Evolutionary conservation across 1,139 yeast genomes (phyloP).

Genomic region (Diutina pseudorugosa): DNA sequence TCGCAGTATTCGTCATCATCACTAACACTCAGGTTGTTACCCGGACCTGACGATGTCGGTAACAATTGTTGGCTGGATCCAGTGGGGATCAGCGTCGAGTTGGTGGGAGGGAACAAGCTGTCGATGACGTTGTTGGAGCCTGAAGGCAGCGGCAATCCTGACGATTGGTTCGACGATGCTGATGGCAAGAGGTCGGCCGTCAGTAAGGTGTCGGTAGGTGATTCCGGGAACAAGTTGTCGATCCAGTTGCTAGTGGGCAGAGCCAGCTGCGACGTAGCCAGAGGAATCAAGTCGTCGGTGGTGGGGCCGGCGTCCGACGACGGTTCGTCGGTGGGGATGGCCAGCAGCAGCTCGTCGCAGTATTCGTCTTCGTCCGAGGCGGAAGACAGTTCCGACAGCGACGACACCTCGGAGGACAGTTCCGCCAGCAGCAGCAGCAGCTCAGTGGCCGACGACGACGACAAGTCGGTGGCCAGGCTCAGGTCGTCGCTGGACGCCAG

Average conservation of each 20-base stretch:
- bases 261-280: background rate
- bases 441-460: background rate
- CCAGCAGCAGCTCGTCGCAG: background rate
- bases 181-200: too few relatives aligned
- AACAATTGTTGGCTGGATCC: background rate
- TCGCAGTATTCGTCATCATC: background rate
- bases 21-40: background rate
- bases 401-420: background rate
- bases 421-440: too few relatives aligned
- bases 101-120: background rate
- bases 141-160: background rate
- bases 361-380: constrained; percentile 1
- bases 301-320: background rate
- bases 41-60: background rate
- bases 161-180: background rate
- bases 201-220: background rate
- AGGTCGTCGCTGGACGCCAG: background rate
- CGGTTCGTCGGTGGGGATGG: background rate
- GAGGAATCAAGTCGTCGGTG: background rate
- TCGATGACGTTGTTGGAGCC: background rate
- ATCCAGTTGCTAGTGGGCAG: background rate
- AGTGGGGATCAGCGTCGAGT: background rate
- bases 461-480: background rate
- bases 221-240: background rate
- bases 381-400: background rate